Percentiles rank a stretch among this genome's conserved stretches.
phyloP scores from a whole-genome alignment of 2,329 filamentous ascomycete genomes.

The Ophiostoma himal-ulmi region DNA sequence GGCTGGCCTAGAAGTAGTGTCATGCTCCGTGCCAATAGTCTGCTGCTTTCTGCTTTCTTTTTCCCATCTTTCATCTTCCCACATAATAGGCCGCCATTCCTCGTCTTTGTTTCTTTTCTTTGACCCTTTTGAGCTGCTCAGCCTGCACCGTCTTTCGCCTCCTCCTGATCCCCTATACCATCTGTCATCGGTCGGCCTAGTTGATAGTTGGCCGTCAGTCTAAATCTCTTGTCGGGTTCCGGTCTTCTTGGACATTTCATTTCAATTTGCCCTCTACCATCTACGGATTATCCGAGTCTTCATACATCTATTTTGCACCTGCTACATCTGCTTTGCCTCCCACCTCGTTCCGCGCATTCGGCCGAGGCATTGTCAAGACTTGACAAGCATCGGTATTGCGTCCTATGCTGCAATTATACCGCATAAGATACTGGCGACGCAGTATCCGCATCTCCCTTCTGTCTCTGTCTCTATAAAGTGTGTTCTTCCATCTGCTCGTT shows the following conservation, averaged over 20 bases:
- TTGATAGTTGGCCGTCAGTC: not conserved
- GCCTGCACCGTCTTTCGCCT: not conserved
- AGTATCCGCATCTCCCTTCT: no score
- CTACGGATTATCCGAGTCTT: not conserved
- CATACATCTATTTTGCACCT: not conserved
- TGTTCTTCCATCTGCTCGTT: no score
- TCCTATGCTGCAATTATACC: not conserved
- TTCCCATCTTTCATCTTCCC: no score
- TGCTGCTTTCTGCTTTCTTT: no score
- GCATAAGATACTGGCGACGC: not conserved
- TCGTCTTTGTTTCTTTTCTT: not conserved
- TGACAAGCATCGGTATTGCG: not conserved
- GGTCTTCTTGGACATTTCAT: not conserved
- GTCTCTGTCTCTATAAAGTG: no score
- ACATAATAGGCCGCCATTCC: no score
- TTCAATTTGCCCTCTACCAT: no score
- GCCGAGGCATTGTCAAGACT: not conserved
- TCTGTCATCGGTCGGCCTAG: no score
- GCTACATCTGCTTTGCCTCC: not conserved
- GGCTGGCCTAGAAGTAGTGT: no score
- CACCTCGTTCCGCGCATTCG: no score
- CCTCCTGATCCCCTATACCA: not conserved
- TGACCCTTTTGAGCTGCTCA: not conserved
- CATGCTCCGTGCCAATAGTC: no score
- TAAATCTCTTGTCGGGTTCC: not conserved